A percentile compares a stretch with the other conserved stretches of the same genome.
Evolutionary conservation across 2,329 filamentous ascomycete species (phyloP).

Genomic region (Aureobasidium namibiae): DNA sequence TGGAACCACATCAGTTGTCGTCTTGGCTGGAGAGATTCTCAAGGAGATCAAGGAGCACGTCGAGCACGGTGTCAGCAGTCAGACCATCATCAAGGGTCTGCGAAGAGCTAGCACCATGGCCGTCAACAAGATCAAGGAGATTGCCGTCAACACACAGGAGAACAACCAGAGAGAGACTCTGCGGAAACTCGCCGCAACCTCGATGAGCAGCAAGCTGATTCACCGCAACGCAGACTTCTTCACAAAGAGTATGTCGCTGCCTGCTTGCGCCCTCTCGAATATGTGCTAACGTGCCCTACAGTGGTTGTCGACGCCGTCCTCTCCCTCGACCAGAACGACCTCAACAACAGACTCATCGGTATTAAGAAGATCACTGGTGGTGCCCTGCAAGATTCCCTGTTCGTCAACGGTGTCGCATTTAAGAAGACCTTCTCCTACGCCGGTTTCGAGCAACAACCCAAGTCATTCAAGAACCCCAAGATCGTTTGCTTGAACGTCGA

Average conservation of each 20-base stretch:
- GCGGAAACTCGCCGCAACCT: slow-evolving; percentile 80
- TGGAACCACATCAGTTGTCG: slow-evolving; percentile 94
- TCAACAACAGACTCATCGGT: slow-evolving; percentile 96
- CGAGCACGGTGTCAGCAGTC: slow-evolving; percentile 92
- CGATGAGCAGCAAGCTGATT: slow-evolving; percentile 99
- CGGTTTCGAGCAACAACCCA: slow-evolving; percentile 98
- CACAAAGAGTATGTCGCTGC: slow-evolving; percentile 68
- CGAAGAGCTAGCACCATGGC: slow-evolving; percentile 81
- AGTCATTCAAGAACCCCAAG: slow-evolving; percentile 87
- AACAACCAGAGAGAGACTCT: slow-evolving; percentile 81
- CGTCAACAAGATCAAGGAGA: slow-evolving; percentile 98
- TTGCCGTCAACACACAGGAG: slow-evolving; percentile 77
- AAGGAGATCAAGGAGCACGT: slow-evolving; percentile 96
- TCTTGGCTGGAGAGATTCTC: slow-evolving; percentile 92
- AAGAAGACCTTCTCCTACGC: slow-evolving; percentile 99
- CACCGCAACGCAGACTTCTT: slow-evolving; percentile 96
- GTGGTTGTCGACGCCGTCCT: slow-evolving; percentile 98
- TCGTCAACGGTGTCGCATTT: slow-evolving; percentile 96
- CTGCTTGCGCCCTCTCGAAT: neutral
- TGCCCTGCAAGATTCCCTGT: slow-evolving; percentile 89
- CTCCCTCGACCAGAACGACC: slow-evolving; percentile 88
- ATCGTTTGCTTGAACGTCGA: slow-evolving; percentile 98
- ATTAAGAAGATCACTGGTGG: slow-evolving; percentile 98
- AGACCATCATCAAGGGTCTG: slow-evolving; percentile 94
- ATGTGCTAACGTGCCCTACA: slow-evolving; percentile 29